Base-by-base conservation (phyloP, 1,284 basidiomycete genomes). In the Trametes versicolor region DNA sequence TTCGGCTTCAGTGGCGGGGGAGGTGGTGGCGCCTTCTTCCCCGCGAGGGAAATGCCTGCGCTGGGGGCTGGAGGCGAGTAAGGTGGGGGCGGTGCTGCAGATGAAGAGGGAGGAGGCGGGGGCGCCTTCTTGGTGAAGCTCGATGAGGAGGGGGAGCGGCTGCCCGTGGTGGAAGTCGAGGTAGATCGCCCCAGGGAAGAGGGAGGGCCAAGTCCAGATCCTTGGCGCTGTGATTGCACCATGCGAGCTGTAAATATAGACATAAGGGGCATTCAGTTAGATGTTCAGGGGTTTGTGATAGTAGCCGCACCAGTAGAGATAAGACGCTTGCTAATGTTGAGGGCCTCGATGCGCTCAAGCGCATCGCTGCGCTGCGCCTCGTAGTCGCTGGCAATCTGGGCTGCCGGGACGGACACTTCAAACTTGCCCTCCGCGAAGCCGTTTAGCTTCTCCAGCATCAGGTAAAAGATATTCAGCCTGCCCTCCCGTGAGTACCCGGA, bases 401-500 rank as follows among this genome's bases (percentile, higher is more conserved):
- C 82, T 27, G 89, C 85, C 43, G 88, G 81, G 12, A 90, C 75
- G 58, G 86, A 76, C 36, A 91, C 78, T 70, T 97, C 93, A 77
- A 93, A 97, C 75, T 93, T 95, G 64, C 88, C 88, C 67, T 97
- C 92, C 2, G 92, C 87, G 75, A 97, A 99, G 39, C 85, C 86
- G 76, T 94, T 93, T 74, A 98, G 83, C 82, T 97, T 97, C 80
- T 99, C 97, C 66, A 97, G 85, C 75, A 98, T 89, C 65, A 97
- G 83, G 79, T 98, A 98, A 80, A 91, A 97, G 62, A 98, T 93
- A 79, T 98, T 98, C 71, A 97, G 81, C 78, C 93, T 97, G 48
- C 15, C 2, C 39, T 29, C 10, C 7, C 23, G n/a, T 47, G 8
- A 47, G 54, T 29, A 19, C 4, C 17, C 27, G 12, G 17, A n/a